Base-by-base conservation (phyloP, 805 yeast genomes). In the Saccharomycopsis fodiens region DNA sequence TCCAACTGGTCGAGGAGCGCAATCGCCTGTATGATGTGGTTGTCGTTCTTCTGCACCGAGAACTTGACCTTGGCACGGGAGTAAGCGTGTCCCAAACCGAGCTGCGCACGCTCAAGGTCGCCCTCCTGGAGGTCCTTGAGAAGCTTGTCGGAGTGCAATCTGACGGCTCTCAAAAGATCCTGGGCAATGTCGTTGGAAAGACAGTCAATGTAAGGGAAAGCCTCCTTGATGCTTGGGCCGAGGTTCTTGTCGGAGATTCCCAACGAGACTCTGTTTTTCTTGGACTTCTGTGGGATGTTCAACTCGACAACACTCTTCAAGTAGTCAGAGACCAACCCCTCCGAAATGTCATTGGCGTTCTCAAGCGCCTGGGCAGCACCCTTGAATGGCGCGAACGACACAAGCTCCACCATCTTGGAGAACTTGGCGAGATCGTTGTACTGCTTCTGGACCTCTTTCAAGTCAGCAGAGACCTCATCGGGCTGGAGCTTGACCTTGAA, bases 291-390 rank as follows among this genome's bases (percentile, higher is more conserved):
- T 64, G 98, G 98, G 58, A 93, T 68, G 72, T 89, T 91, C 62
- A 88, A 72, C 69, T 91, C 97, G 56, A 93, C 70, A 46, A 93
- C 76, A 34, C 94, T 78, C 66, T 86, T 87, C 68, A 93, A 77
- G 68, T 85, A 85, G 58, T 93, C 97, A 49, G 89, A 83, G 47
- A 91, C 95, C 57, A 89, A 76, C 61, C 98, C 98, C 70, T 93
- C 98, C 55, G 96, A 85, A 57, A 93, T 84, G 63, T 93, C 97
- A 63, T 93, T 93, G 57, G 97, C 97, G 63, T 93, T 93, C 68
- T 91, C 97, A 60, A 93, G 78, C 51, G 98, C 98, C 68, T 93
- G 97, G 44, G 98, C 97, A 51, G 98, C 98, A 60, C 97, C 97
- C 69, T 93, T 89, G 77, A 93, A 93, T 42, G 98, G 98, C 50